phyloP scores from a whole-genome alignment of 2,329 filamentous ascomycete species.

The Colletotrichum camelliae region DNA sequence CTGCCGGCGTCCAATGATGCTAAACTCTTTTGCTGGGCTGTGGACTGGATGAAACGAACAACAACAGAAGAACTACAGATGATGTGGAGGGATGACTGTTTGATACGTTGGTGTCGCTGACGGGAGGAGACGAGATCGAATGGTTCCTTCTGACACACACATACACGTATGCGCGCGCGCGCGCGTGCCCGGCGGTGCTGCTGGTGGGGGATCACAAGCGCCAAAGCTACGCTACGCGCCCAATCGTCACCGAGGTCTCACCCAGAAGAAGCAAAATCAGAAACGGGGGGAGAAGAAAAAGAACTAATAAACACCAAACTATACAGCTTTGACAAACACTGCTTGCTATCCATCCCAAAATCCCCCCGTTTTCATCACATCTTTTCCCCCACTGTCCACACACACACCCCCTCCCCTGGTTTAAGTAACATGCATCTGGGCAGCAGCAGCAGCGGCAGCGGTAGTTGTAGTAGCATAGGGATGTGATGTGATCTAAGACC shows the following conservation, averaged over 20 bases:
- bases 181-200: not conserved
- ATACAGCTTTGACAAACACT: slow-evolving; percentile 20
- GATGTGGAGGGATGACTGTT: not conserved
- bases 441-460: not conserved
- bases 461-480: not conserved
- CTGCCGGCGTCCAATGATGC: not conserved
- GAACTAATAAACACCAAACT: slow-evolving; percentile 8
- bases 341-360: slow-evolving; percentile 22
- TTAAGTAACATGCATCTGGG: not conserved
- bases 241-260: not conserved
- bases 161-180: not conserved
- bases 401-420: not conserved
- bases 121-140: not conserved
- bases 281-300: not conserved
- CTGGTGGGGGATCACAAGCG: not conserved
- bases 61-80: not conserved
- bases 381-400: not conserved
- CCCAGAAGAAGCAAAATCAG: not conserved
- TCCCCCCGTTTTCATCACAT: slow-evolving; percentile 2
- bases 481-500: slow-evolving; percentile 49
- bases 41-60: not conserved
- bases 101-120: not conserved
- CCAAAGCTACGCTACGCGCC: not conserved
- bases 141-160: not conserved
- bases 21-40: not conserved